Conservation (phyloP, 2,329 filamentous ascomycete species). For the Periconia digitata region DNA sequence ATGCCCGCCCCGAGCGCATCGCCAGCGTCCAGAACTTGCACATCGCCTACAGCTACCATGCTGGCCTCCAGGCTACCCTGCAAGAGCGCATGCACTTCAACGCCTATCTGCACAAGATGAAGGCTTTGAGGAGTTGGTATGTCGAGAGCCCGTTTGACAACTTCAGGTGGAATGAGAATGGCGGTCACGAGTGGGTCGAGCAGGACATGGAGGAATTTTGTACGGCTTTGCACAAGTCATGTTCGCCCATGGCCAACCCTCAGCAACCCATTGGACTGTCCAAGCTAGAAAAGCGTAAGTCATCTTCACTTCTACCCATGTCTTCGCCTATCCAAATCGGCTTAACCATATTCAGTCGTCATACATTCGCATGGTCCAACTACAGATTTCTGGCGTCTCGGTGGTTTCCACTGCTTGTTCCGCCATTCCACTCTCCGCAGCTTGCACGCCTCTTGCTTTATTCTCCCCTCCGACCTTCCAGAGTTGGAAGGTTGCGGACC, state of each 20-base stretch:
- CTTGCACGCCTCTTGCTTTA: constrained; percentile 37
- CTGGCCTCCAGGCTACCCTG: constrained; percentile 19
- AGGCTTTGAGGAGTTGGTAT: constrained; percentile 32
- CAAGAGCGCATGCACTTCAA: constrained; percentile 31
- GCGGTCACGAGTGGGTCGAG: constrained; percentile 33
- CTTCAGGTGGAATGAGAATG: constrained; percentile 30
- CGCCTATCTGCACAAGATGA: constrained; percentile 30
- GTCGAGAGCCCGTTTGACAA: constrained; percentile 42
- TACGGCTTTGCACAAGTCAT: constrained; percentile 27
- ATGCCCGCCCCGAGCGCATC: constrained; percentile 24
- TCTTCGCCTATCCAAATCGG: not conserved
- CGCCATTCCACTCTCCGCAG: constrained; percentile 35
- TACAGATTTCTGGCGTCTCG: constrained; percentile 36
- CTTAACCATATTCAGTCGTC: constrained; percentile 17
- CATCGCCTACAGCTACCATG: constrained; percentile 32
- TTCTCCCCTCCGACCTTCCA: constrained; percentile 20
- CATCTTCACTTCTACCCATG: not conserved
- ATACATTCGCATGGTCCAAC: constrained; percentile 37
- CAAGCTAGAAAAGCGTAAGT: constrained; percentile 25
- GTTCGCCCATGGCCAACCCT: constrained; percentile 12
- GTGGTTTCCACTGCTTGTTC: constrained; percentile 36
- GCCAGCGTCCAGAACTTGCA: constrained; percentile 33
- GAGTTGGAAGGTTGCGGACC: constrained; percentile 21
- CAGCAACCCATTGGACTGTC: constrained; percentile 23
- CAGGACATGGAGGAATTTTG: constrained; percentile 37